A percentile compares a stretch with the other conserved stretches of the same genome.
Evolutionary conservation across 2,329 filamentous ascomycete genomes (phyloP).

Genomic region (Colletotrichum noveboracense): DNA sequence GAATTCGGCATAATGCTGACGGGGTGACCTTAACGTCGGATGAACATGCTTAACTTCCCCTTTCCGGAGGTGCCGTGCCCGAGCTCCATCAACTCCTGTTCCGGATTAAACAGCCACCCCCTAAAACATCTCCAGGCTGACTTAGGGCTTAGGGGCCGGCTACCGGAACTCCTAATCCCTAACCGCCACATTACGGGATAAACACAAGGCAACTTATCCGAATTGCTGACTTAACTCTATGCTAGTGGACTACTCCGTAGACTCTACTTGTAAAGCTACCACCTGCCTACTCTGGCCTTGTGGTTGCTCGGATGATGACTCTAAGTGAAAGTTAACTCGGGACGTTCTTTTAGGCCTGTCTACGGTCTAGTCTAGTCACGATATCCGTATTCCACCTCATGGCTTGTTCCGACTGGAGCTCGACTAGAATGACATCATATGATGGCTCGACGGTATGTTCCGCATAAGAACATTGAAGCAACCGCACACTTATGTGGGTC

Average conservation of each 20-base stretch:
- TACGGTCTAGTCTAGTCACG: background rate
- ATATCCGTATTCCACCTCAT: background rate
- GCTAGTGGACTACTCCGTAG: background rate
- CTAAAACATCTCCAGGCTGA: background rate
- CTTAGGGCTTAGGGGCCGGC: background rate
- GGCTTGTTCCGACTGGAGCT: background rate
- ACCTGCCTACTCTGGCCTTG: background rate
- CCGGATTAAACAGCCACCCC: background rate
- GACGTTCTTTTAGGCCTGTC: fast-evolving
- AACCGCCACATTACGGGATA: background rate
- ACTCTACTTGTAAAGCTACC: background rate
- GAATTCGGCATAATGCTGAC: background rate
- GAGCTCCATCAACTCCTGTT: background rate
- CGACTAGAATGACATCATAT: background rate
- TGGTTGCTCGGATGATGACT: background rate
- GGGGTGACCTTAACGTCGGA: background rate
- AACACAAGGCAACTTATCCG: background rate
- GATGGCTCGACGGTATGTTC: background rate
- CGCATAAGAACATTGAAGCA: background rate
- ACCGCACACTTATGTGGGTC: background rate
- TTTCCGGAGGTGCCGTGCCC: background rate
- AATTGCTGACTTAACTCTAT: background rate
- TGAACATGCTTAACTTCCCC: background rate
- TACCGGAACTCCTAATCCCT: background rate
- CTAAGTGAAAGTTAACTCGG: background rate